Base-by-base conservation (phyloP, 2,329 filamentous ascomycete genomes). In the Aspergillus hiratsukae region DNA sequence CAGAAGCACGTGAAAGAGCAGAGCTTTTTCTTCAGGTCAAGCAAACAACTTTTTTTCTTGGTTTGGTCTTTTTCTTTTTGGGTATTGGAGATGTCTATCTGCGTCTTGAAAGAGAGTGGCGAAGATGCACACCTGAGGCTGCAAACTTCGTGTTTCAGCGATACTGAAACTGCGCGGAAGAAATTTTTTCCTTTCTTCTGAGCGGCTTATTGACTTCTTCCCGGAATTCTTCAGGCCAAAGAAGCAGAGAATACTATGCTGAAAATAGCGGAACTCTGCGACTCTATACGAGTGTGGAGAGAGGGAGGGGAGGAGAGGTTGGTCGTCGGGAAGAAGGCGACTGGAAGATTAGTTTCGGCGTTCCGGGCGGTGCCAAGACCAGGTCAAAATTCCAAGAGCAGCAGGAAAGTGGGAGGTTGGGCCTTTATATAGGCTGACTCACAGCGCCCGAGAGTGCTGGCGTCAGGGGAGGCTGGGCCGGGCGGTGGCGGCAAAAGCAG, bases 301-400 rank as follows among this genome's bases (percentile, higher is more conserved):
- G 59, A 57, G 57, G 52, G 58, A 55, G 52, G 62, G 59, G 61
- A 56, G 54, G 61, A 55, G 61, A 61, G 60, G 61, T 59, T 56
- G 58, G 56, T 51, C 54, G 61, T 55, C 53, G 64, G 62, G 66
- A 65, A 68, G 67, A 69, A 64, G 62, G 64, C 43, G 59, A 64
- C 55, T 55, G 58, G 52, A 35, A 50, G 40, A 37, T 35, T 25
- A 51, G 57, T 59, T 62, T 61, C 62, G 68, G 67, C 62, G 64
- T 66, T 72, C 67, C 68, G 66, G 69, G 65, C 64, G 65, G 67
- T 73, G 72, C 72, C 72, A 75, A 75, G 72, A 75, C 70, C 72
- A 69, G 65, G 61, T 61, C 67, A 63, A 67, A 71, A 69, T 66
- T 65, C 62, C 62, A 66, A 62, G 57, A 60, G 58, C 53, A 55